Evolutionary conservation across 176 grass and related monocot genomes (phyloP).

Genomic region (Bromus sterilis): DNA sequence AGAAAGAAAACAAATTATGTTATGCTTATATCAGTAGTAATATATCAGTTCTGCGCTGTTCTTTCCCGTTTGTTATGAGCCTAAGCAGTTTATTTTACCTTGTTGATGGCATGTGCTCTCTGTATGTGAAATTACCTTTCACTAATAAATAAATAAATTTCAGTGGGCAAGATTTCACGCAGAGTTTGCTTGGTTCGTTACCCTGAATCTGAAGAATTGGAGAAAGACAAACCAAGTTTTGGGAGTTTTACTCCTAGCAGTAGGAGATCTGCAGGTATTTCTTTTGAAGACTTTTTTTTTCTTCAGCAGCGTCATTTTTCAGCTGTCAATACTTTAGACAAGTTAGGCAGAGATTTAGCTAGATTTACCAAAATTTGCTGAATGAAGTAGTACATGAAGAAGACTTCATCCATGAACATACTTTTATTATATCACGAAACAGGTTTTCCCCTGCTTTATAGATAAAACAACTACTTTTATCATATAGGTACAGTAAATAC

Average conservation of each 20-base stretch:
- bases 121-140: conserved; percentile 12
- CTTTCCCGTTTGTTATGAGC: not conserved
- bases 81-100: not conserved
- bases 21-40: not conserved
- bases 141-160: conserved; percentile 21
- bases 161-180: conserved; percentile 73
- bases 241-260: conserved; percentile 26
- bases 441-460: too few relatives aligned
- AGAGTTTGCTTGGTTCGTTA: conserved; percentile 68
- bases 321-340: not conserved
- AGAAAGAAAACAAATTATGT: not conserved
- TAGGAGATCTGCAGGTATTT: conserved; percentile 59
- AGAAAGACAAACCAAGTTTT: conserved; percentile 43
- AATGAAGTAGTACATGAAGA: not conserved
- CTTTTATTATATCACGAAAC: too few relatives aligned
- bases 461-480: too few relatives aligned
- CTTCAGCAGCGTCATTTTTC: not conserved
- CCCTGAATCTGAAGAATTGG: conserved; percentile 50
- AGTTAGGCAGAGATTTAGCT: not conserved
- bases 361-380: not conserved
- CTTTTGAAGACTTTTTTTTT: not conserved
- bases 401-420: not conserved
- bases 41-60: not conserved
- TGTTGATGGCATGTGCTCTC: not conserved
- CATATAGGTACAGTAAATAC: not conserved